Evolutionary conservation across 2,329 filamentous ascomycete species (phyloP), one percentile per base, ranked within the genome.

Genomic region (Xylariaceae sp.): DNA sequence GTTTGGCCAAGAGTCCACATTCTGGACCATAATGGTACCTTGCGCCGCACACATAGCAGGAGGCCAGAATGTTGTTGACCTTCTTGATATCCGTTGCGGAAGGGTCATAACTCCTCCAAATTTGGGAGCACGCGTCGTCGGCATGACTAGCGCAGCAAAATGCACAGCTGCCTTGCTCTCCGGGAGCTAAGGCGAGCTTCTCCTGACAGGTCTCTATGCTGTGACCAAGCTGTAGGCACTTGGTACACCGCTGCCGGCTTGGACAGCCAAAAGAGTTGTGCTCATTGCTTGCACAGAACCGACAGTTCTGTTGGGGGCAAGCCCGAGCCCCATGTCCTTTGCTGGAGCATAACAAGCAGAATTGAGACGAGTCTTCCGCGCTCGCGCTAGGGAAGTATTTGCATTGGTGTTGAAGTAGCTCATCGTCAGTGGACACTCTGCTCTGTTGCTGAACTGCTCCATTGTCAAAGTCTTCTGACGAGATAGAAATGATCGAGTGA

Each of bases 191-290:
- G 3, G 57, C 53, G 26, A 83, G 63, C 39, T 75, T 75, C 41
- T 80, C 75, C 2, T 56, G 47, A 49, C 81, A 86, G 6, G 58
- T 45, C 1, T 55, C 45, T 13, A 58, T 55, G 32, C 49, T 45
- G 47, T 87, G 82, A 8, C 80, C 81, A 27, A 71, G 61, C 53
- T 80, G 72, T 30, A 65, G 68, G 55, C 82, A 86, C 49, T 75
- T 77, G 31, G 46, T 51, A 50, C 76, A 80, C 39, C 72, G 65
- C 21, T 55, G 53, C 21, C 61, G 63, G 5, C 56, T 59, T 9
- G 73, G 70, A 43, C 77, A 81, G 34, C 55, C 59, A 42, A 65
- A 64, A 5, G 62, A 57, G 33, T 63, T 63, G 50, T 81, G 75
- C 3, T 56, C 56, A 10, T 45, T 38, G 33, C 55, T 58, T 16